These are phyloP conservation scores for Nephelium lappaceum DNA, from an alignment of 345 rosid genomes.

Conservation along the genomic window DNA sequence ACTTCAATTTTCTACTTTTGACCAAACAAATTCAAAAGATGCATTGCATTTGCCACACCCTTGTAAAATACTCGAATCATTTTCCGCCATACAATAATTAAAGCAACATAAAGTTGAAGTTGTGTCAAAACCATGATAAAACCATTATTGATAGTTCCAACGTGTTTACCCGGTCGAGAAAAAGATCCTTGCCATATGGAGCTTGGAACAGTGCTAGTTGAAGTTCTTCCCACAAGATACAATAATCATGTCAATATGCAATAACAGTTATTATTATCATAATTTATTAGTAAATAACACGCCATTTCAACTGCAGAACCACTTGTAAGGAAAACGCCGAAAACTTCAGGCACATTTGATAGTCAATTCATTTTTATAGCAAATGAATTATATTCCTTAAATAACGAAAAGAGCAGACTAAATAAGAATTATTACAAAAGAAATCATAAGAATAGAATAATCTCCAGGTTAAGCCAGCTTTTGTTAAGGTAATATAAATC, in stretches of 20 bases:
- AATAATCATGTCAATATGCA: too few species aligned
- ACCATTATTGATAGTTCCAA: background rate
- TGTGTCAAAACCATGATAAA: background rate
- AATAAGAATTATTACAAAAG: too few species aligned
- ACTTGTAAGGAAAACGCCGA: too few species aligned
- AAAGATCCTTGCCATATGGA: slow-evolving; percentile 67
- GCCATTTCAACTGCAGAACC: slow-evolving; percentile 1
- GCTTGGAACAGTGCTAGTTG: too few species aligned
- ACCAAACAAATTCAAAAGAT: background rate
- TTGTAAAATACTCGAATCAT: background rate
- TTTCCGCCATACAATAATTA: background rate
- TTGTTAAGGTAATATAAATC: too few species aligned
- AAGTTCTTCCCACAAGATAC: too few species aligned
- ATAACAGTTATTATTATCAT: background rate
- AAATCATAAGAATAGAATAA: too few species aligned
- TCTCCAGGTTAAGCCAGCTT: too few species aligned
- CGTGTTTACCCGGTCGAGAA: slow-evolving; percentile 77
- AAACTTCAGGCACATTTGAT: too few species aligned
- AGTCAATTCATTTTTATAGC: too few species aligned
- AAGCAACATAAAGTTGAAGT: background rate
- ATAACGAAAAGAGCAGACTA: too few species aligned
- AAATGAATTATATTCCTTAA: too few species aligned
- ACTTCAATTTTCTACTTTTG: background rate
- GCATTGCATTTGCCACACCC: background rate
- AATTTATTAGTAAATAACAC: slow-evolving; percentile 3